Percentiles rank a stretch among this genome's conserved stretches.
These are phyloP conservation scores for Theobroma grandiflorum DNA, from an alignment of 441 rosid genomes.

Conservation along the genomic window DNA sequence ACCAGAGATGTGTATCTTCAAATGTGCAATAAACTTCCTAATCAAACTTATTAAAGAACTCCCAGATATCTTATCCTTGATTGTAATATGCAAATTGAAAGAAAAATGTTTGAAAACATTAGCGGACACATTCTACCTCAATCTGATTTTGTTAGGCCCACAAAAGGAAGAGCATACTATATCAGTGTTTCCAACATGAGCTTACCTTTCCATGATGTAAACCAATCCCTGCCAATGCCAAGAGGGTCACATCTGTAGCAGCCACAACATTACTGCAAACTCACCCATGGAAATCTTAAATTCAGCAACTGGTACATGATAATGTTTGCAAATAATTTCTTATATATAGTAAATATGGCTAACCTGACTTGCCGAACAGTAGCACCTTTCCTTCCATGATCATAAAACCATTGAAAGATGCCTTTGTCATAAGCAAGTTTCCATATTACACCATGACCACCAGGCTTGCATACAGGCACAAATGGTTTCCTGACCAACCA, in stretches of 20 bases:
- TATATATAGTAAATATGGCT: slow-evolving; percentile 33
- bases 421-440: slow-evolving; percentile 95
- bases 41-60: not conserved
- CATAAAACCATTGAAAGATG: slow-evolving; percentile 77
- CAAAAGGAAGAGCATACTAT: not conserved
- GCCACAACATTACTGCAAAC: slow-evolving; percentile 92
- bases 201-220: slow-evolving; percentile 75
- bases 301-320: slow-evolving; percentile 9
- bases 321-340: not conserved
- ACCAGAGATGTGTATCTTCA: not conserved
- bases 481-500: slow-evolving; percentile 82
- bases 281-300: slow-evolving; percentile 30
- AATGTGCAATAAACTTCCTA: not conserved
- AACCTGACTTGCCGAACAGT: slow-evolving; percentile 97
- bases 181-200: slow-evolving; percentile 19
- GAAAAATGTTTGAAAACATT: not conserved
- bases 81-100: not conserved
- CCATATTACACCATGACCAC: slow-evolving; percentile 99
- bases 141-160: not conserved
- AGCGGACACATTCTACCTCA: not conserved
- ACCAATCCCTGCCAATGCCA: slow-evolving; percentile 95
- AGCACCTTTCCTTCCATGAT: slow-evolving; percentile 91
- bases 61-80: not conserved
- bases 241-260: slow-evolving; percentile 88
- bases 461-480: slow-evolving; percentile 87